phyloP scores from a whole-genome alignment of 192 early-diverging fungal genomes.

The Radiomyces spectabilis region DNA sequence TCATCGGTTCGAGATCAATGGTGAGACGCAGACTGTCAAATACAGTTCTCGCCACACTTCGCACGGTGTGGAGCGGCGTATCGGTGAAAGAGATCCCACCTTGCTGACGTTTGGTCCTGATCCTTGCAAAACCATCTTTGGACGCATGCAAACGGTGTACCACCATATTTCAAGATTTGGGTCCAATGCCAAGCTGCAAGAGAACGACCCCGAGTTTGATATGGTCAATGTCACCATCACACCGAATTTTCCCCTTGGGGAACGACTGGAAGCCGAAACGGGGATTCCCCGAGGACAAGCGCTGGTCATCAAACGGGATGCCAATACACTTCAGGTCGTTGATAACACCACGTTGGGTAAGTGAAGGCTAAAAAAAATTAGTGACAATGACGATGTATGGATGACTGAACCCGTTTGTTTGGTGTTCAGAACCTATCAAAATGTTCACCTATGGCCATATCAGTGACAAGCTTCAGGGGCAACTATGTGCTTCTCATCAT shows the following conservation, averaged over 20 bases:
- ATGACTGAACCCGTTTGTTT: background rate
- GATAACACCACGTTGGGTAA: slow-evolving; percentile 21
- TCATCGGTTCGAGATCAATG: slow-evolving; percentile 22
- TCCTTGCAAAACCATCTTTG: slow-evolving; percentile 26
- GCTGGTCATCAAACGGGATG: slow-evolving; percentile 28
- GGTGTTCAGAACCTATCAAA: slow-evolving; percentile 22
- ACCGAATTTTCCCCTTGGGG: slow-evolving; percentile 29
- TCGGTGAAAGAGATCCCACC: slow-evolving; percentile 20
- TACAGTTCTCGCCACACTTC: slow-evolving; percentile 29
- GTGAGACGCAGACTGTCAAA: slow-evolving; percentile 5
- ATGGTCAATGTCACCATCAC: slow-evolving; percentile 33
- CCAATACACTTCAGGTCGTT: slow-evolving; percentile 27
- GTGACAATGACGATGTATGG: too few relatives aligned
- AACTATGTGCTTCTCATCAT: slow-evolving; percentile 29
- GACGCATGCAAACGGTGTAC: slow-evolving; percentile 23
- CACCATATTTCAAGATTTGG: slow-evolving; percentile 22
- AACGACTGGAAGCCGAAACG: slow-evolving; percentile 8
- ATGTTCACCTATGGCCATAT: slow-evolving; percentile 31
- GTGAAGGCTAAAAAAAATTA: background rate
- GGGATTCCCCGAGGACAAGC: slow-evolving; percentile 17
- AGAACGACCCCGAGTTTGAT: slow-evolving; percentile 28
- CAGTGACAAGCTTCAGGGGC: slow-evolving; percentile 14
- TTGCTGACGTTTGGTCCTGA: slow-evolving; percentile 33
- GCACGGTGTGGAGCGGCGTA: slow-evolving; percentile 23
- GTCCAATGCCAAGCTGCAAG: slow-evolving; percentile 8